These are phyloP conservation scores for Dioscorea alata DNA, from an alignment of 106 monocot genomes.

Conservation along the genomic window DNA sequence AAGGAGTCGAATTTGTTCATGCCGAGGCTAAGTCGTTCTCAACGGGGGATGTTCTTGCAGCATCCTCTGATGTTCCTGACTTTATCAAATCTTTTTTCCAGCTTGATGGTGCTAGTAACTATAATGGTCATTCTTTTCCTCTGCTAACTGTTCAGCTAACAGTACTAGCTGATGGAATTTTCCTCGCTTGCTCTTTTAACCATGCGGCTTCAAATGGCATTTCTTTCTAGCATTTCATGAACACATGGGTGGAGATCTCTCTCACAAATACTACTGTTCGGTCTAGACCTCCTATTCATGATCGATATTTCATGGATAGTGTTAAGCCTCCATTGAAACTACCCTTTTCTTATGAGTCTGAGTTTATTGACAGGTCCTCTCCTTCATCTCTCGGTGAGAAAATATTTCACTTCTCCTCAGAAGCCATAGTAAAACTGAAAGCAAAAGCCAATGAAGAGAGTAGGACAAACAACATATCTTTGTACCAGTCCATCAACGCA, in stretches of 20 bases:
- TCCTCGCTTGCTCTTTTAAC: conserved; percentile 60
- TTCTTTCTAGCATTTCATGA: conserved; percentile 73
- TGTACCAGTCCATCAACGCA: conserved; percentile 10
- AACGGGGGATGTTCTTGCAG: conserved; percentile 33
- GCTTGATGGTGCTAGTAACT: conserved; percentile 29
- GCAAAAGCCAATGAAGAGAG: conserved; percentile 29
- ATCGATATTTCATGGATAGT: conserved; percentile 26
- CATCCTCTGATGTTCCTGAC: conserved; percentile 19
- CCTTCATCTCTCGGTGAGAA: conserved; percentile 20
- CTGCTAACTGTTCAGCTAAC: conserved; percentile 66
- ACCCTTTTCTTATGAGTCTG: conserved; percentile 14
- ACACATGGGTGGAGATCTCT: conserved; percentile 29
- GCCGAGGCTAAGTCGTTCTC: conserved; percentile 30
- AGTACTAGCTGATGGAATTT: conserved; percentile 58
- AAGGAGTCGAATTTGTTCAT: conserved; percentile 59
- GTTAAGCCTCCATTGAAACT: conserved; percentile 12
- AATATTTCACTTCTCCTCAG: conserved; percentile 22
- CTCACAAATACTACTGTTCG: neutral
- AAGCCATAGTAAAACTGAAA: conserved; percentile 21
- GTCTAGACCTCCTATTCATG: conserved; percentile 15
- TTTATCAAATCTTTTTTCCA: conserved; percentile 45
- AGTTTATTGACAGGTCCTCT: conserved; percentile 14
- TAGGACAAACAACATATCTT: neutral
- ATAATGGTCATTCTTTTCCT: conserved; percentile 48
- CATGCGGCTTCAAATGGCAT: conserved; percentile 59